Evolutionary conservation across 2,329 filamentous ascomycete genomes (phyloP), one percentile per base, ranked within the genome.

Genomic region (Cercospora nicotianae): DNA sequence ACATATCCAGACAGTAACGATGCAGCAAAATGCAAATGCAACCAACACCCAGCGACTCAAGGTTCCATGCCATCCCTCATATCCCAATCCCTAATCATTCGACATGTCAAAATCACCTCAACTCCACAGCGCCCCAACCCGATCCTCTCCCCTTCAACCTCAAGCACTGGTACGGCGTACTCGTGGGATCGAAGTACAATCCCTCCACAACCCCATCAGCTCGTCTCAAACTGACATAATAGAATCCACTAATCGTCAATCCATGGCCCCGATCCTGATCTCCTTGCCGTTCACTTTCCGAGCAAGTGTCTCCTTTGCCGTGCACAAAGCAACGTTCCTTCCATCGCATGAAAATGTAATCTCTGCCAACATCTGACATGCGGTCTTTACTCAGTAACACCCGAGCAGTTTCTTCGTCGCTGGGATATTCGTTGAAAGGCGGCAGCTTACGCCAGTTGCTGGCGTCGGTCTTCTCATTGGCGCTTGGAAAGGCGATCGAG

Each of bases 281-380:
- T 28, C 72, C 72, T 3, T 60, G 75, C 20, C 72, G 64, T 30
- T 73, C 72, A 3, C 65, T 55, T 48, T 68, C 73, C 23, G 66
- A 64, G 48, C 73, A 77, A 4, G 65, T 64, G 53, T 78, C 75
- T 64, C 73, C 72, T 36, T 74, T 72, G 13, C 68, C 28, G 65
- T 77, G 77, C 48, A 84, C 80, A 67, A 85, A 84, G 71, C 82
- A 84, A 13, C 80, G 79, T 74, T 85, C 85, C 74, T 87, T 87
- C 84, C 84, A 86, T 30, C 85, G 80, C 84, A 87, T 86, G 58
- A 86, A 80, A 26, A 87, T 79, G 79, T 83, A 86, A n/a, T 85
- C 80, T 31, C 80, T 74, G 55, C 77, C 77, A 16, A 85, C 74
- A 20, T 78, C 72, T 23, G 77, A 73, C 69, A 81, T 74, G 58